These are phyloP conservation scores for Podila horticola DNA, from an alignment of 192 early-diverging fungal species.

Conservation along the genomic window DNA sequence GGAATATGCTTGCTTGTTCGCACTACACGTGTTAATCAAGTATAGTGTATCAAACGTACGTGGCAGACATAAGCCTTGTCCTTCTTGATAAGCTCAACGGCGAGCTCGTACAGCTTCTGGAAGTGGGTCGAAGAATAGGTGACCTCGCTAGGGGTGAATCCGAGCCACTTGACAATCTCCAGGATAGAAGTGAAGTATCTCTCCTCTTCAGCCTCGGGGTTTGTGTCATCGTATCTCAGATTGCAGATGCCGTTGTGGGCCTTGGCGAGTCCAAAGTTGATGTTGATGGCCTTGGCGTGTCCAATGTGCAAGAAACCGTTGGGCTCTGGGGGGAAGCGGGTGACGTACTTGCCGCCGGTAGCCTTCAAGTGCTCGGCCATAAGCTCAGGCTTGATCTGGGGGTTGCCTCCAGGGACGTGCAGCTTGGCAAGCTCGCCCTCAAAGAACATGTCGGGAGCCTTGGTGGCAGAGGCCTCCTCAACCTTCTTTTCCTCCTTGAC, in stretches of 20 bases:
- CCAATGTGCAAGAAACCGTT: constrained; percentile 99
- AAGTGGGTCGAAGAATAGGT: constrained; percentile 99
- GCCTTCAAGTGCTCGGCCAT: constrained; percentile 91
- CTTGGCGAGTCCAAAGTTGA: constrained; percentile 98
- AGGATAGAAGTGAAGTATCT: constrained; percentile 95
- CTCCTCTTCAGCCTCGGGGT: constrained; percentile 91
- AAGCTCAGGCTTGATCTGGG: constrained; percentile 91
- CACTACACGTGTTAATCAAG: not conserved
- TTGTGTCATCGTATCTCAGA: constrained; percentile 77
- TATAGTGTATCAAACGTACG: constrained; percentile 11
- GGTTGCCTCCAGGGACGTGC: constrained; percentile 97
- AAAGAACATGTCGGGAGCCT: constrained; percentile 79
- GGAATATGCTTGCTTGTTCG: too few species aligned
- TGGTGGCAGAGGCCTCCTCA: constrained; percentile 35
- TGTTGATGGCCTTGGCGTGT: constrained; percentile 99
- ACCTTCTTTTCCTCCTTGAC: constrained; percentile 48
- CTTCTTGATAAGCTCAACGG: constrained; percentile 87
- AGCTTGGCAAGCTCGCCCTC: constrained; percentile 93
- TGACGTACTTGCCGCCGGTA: constrained; percentile 92
- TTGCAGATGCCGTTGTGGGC: constrained; percentile 91
- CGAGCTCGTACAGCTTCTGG: constrained; percentile 94
- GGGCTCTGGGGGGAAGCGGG: constrained; percentile 99
- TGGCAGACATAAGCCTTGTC: constrained; percentile 84
- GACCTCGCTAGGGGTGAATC: constrained; percentile 90
- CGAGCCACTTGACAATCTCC: constrained; percentile 95